Evolutionary conservation across 192 early-diverging fungal species (phyloP), one percentile per base, ranked within the genome.

Genomic region (Funneliformis geosporum): DNA sequence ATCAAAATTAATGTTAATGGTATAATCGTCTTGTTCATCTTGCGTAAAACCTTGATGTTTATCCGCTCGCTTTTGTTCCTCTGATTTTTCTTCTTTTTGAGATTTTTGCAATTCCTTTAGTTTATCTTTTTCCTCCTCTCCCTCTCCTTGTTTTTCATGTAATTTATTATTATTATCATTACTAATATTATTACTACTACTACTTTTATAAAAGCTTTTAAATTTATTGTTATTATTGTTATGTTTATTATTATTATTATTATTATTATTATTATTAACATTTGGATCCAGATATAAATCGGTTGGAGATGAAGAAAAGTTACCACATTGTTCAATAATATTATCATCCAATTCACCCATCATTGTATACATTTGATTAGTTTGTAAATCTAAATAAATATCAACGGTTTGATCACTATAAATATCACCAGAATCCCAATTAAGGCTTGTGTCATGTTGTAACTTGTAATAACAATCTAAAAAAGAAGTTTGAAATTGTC

Each of bases 281-380:
- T 69, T 69, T 8, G 12, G 67, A 69, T 69, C 67, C 21, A 69
- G 42, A 43, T 43, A 40, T 40, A 69, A 69, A 43, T 69, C 67
- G 16, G 1, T 72, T 11, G 46, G 42, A 50, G 66, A 68, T 21
- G 66, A 39, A 42, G 16, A 21, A 23, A 44, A 69, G 39, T 25
- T 38, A 38, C 33, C 65, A 67, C 33, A 69, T 40, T 55, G 71
- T 10, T 59, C 73, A n/a, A 59, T 39, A 4, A 61, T 43, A 65
- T 76, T 64, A 70, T 79, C 67, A 70, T 79, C 77, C 12, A 79
- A 55, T 79, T 79, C 77, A 44, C 66, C 33, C 67, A 70, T 79
- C 77, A 79, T 79, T 0, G 77, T 79, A 43, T 62, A 79, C 64
- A 79, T 68, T 70, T 79, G 77, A 71, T 79, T 79, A 55, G 61